These are phyloP conservation scores for Pachyrhizus erosus DNA, from an alignment of 306 rosid genomes.

Conservation along the genomic window DNA sequence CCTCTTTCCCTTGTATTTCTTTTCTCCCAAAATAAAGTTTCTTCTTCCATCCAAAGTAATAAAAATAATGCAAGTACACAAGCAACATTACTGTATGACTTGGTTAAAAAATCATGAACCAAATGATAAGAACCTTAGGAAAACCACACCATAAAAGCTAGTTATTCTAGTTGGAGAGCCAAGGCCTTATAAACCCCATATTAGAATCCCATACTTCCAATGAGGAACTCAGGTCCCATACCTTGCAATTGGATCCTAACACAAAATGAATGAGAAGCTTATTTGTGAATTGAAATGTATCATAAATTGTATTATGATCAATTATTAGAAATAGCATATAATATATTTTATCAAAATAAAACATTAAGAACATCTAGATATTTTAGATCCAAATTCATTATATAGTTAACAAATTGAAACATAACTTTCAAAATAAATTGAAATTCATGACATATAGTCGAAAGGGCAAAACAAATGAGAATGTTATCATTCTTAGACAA, in stretches of 20 bases:
- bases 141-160: too few relatives aligned
- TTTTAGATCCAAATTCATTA: not conserved
- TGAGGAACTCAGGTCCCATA: too few relatives aligned
- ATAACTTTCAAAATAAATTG: not conserved
- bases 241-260: too few relatives aligned
- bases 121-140: too few relatives aligned
- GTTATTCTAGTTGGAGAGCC: too few relatives aligned
- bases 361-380: not conserved
- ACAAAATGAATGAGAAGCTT: not conserved
- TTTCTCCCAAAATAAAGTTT: not conserved
- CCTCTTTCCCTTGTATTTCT: constrained; percentile 25
- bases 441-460: not conserved
- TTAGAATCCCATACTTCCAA: too few relatives aligned
- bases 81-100: not conserved
- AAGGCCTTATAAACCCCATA: too few relatives aligned
- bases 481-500: not conserved
- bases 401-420: not conserved
- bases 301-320: not conserved
- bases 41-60: too few relatives aligned
- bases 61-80: too few relatives aligned
- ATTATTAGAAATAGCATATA: not conserved
- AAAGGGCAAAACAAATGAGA: not conserved
- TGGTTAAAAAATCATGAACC: not conserved
- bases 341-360: not conserved
- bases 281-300: not conserved